Conservation (phyloP, 352 stramenopile species). For the Phytophthora tubulina region DNA sequence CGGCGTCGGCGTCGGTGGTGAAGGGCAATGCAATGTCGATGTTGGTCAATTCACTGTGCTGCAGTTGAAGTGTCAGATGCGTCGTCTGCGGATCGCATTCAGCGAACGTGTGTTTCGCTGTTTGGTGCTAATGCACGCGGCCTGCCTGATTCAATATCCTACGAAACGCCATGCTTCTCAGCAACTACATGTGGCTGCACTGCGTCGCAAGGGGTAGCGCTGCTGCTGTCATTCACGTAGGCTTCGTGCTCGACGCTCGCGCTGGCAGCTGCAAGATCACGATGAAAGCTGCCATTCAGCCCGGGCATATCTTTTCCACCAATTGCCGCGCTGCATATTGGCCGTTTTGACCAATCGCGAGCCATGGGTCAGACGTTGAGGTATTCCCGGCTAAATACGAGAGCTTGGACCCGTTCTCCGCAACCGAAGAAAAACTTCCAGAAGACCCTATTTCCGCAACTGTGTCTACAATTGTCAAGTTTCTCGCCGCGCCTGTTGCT, state of each 20-base stretch:
- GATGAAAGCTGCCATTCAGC: not conserved
- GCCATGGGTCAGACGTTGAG: not conserved
- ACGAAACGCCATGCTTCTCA: not conserved
- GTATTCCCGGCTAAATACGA: slow-evolving; percentile 25
- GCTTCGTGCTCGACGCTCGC: too few relatives aligned
- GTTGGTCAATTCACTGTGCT: not conserved
- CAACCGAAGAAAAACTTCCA: slow-evolving; percentile 56
- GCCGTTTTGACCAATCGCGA: slow-evolving; percentile 32
- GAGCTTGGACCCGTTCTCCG: slow-evolving; percentile 29
- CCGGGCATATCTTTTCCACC: slow-evolving; percentile 6
- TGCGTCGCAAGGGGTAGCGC: too few relatives aligned
- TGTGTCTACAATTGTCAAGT: slow-evolving; percentile 8
- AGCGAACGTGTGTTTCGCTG: too few relatives aligned
- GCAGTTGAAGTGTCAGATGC: too few relatives aligned
- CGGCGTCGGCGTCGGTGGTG: too few relatives aligned
- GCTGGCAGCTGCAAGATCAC: not conserved
- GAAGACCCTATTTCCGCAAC: slow-evolving; percentile 45
- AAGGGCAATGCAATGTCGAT: not conserved
- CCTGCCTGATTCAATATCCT: not conserved
- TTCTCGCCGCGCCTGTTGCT: slow-evolving; percentile 13
- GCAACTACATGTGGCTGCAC: too few relatives aligned
- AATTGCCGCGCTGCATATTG: not conserved
- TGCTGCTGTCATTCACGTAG: too few relatives aligned
- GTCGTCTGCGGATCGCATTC: too few relatives aligned
- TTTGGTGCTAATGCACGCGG: not conserved